A percentile compares a stretch with the other conserved stretches of the same genome.
phyloP scores from a whole-genome alignment of 2,329 filamentous ascomycete species.

The Hymenoscyphus fraxineus region DNA sequence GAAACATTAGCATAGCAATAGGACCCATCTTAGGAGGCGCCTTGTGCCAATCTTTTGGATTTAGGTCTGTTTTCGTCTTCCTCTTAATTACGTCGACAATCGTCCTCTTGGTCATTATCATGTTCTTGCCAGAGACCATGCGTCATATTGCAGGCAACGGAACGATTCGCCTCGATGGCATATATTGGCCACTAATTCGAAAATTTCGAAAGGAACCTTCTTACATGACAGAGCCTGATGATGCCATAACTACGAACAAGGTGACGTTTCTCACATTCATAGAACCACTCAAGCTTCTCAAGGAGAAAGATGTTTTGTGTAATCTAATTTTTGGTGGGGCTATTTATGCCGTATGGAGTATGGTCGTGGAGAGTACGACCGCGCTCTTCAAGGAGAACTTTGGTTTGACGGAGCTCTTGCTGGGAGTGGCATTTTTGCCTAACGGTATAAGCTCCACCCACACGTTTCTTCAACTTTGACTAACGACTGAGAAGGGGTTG shows the following conservation, averaged over 20 bases:
- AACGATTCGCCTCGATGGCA: neutral
- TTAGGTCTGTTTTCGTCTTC: neutral
- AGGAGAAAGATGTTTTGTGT: conserved; percentile 45
- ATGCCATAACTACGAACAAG: conserved; percentile 20
- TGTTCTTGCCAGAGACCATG: neutral
- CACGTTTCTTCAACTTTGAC: too few relatives aligned
- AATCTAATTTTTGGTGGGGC: conserved; percentile 42
- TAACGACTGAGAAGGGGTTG: too few relatives aligned
- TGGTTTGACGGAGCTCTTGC: conserved; percentile 37
- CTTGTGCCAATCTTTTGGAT: neutral
- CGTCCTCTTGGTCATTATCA: neutral
- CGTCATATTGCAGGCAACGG: neutral
- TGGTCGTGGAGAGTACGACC: conserved; percentile 44
- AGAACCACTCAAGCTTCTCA: conserved; percentile 40
- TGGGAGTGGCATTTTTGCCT: conserved; percentile 42
- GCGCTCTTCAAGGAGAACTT: conserved; percentile 39
- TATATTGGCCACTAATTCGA: too few relatives aligned
- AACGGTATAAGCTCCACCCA: conserved; percentile 39
- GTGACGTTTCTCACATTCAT: conserved; percentile 37
- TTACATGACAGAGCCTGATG: too few relatives aligned
- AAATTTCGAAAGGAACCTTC: too few relatives aligned
- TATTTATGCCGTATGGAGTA: conserved; percentile 46
- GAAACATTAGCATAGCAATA: neutral
- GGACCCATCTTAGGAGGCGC: neutral
- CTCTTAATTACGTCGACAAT: neutral